Conservation (phyloP, 2,329 filamentous ascomycete species). For the Myriosclerotinia scirpicola region DNA sequence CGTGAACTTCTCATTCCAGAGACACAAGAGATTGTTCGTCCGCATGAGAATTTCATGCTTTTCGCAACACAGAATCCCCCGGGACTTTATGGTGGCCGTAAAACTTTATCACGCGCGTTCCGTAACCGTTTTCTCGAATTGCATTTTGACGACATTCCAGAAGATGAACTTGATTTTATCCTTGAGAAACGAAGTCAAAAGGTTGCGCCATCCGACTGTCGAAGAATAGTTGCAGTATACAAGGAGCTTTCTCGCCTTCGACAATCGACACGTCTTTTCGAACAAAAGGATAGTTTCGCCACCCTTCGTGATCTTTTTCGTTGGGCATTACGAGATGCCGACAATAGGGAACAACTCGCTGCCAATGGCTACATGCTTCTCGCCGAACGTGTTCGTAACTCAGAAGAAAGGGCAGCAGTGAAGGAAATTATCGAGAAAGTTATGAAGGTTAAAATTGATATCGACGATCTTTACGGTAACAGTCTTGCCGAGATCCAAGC, state of each 20-base stretch:
- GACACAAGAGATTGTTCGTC: slow-evolving; percentile 89
- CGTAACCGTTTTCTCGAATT: slow-evolving; percentile 95
- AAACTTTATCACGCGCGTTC: slow-evolving; percentile 90
- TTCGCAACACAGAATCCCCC: slow-evolving; percentile 98
- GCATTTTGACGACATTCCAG: slow-evolving; percentile 97
- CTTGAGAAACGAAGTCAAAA: slow-evolving; percentile 82
- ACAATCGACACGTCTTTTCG: slow-evolving; percentile 88
- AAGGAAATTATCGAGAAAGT: slow-evolving; percentile 86
- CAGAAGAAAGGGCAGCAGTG: slow-evolving; percentile 80
- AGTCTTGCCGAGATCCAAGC: slow-evolving; percentile 54
- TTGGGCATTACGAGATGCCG: slow-evolving; percentile 85
- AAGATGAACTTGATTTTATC: slow-evolving; percentile 90
- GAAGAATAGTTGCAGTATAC: slow-evolving; percentile 89
- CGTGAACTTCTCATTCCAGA: slow-evolving; percentile 93
- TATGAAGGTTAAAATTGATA: slow-evolving; percentile 82
- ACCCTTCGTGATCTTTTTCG: slow-evolving; percentile 93
- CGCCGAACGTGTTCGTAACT: slow-evolving; percentile 89
- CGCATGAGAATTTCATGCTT: slow-evolving; percentile 93
- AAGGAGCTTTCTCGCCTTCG: slow-evolving; percentile 86
- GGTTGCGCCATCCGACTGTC: slow-evolving; percentile 86
- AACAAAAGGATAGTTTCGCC: slow-evolving; percentile 96
- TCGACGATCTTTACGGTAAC: slow-evolving; percentile 69
- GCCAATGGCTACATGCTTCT: slow-evolving; percentile 95
- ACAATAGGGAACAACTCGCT: slow-evolving; percentile 84
- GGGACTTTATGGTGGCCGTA: slow-evolving; percentile 91